These are phyloP conservation scores for Gaillardinia entomophila DNA, from an alignment of 805 yeast species.

Conservation along the genomic window DNA sequence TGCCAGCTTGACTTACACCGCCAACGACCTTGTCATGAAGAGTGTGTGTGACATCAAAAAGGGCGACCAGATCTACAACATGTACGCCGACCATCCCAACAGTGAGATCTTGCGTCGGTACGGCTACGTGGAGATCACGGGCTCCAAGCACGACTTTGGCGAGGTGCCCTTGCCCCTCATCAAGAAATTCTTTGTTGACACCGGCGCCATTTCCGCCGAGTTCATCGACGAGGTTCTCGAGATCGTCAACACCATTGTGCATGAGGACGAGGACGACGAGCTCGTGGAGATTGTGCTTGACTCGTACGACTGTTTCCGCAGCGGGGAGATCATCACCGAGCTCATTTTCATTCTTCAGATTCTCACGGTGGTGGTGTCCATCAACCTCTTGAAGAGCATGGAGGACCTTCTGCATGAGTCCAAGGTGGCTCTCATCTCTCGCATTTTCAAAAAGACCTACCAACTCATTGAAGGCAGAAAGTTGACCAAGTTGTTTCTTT, in stretches of 20 bases:
- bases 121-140: constrained; percentile 78
- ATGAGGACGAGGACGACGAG: constrained; percentile 33
- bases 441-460: constrained; percentile 54
- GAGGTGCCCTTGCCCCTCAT: constrained; percentile 54
- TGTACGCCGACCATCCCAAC: constrained; percentile 88
- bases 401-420: constrained; percentile 11
- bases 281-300: constrained; percentile 42
- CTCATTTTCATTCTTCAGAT: constrained; percentile 48
- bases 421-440: constrained; percentile 30
- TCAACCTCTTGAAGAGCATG: constrained; percentile 18
- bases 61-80: constrained; percentile 79
- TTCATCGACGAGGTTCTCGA: constrained; percentile 32
- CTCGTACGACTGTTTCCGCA: constrained; percentile 55
- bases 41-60: constrained; percentile 52
- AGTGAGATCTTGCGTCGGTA: constrained; percentile 86
- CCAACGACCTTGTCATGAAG: constrained; percentile 58
- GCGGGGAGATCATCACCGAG: constrained; percentile 60
- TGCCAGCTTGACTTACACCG: constrained; percentile 58
- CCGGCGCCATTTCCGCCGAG: constrained; percentile 13
- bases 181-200: constrained; percentile 26
- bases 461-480: constrained; percentile 51
- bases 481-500: constrained; percentile 35
- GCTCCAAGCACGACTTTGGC: constrained; percentile 74
- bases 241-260: constrained; percentile 15
- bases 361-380: constrained; percentile 28